Evolutionary conservation across 495 filamentous ascomycete genomes (phyloP).

Genomic region (Penicillium cosmopolitanum): DNA sequence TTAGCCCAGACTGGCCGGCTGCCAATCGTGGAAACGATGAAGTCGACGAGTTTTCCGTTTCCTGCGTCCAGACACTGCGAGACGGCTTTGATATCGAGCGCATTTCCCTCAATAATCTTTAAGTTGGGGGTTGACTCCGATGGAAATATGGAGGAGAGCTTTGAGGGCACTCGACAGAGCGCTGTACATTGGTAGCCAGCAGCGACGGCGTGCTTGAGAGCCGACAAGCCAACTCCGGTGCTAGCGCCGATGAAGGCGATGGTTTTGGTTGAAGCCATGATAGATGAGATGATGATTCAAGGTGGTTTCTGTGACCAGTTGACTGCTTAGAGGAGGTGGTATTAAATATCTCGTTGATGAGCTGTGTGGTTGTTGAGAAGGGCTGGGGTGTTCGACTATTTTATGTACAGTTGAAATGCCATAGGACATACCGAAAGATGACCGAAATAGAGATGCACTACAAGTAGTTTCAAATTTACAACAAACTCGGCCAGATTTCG

Average conservation of each 20-base stretch:
- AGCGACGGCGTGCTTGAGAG: slow-evolving; percentile 53
- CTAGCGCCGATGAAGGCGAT: slow-evolving; percentile 58
- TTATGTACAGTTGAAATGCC: too few relatives aligned
- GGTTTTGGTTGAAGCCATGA: slow-evolving; percentile 27
- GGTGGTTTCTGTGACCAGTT: neutral
- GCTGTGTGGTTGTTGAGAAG: too few relatives aligned
- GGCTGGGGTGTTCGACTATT: too few relatives aligned
- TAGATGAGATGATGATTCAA: neutral
- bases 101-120: slow-evolving; percentile 54
- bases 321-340: neutral
- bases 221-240: slow-evolving; percentile 49
- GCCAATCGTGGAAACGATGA: slow-evolving; percentile 39
- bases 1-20: slow-evolving; percentile 29
- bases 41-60: slow-evolving; percentile 28
- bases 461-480: neutral
- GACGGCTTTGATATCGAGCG: slow-evolving; percentile 48
- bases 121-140: slow-evolving; percentile 43
- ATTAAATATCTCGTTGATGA: too few relatives aligned
- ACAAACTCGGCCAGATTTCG: neutral
- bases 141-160: slow-evolving; percentile 53
- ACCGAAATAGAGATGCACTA: neutral
- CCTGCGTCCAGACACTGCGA: slow-evolving; percentile 34
- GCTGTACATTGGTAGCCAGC: slow-evolving; percentile 52
- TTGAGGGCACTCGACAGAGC: slow-evolving; percentile 64
- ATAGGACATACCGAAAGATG: neutral